Evolutionary conservation across 495 filamentous ascomycete genomes (phyloP), one percentile per base, ranked within the genome.

Genomic region (Penicillium cataractarum): DNA sequence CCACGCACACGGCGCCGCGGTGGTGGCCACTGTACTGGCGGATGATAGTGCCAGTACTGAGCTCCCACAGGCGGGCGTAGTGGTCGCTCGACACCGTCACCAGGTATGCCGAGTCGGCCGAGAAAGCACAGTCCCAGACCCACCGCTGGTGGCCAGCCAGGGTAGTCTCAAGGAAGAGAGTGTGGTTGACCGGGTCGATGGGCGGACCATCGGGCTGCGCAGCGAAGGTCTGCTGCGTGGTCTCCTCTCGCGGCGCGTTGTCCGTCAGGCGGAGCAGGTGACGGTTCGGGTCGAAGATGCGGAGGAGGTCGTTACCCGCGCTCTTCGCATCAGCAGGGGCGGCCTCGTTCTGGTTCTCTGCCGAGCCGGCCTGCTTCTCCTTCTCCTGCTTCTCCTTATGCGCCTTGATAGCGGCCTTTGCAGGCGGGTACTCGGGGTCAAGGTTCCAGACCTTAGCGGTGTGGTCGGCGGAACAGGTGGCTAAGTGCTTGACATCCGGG

Each of bases 111-210:
- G 90, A 93, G 72, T 99, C 95, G 10, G 96, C 95, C 61, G 91
- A 95, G 78, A 98, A 99, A 3, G 95, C 95, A 72, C 95, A 99
- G 75, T 99, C 95, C 95, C 95, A 99, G 0, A 99, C 95, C 95
- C 95, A 99, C 35, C 95, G 89, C 75, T 99, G 95, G 74, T 99
- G 95, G 58, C 90, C 90, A n/a, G 89, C 87, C 2, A 99, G 84
- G 3, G 92, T 96, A 6, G 92, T 93, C 74, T 98, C 92, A 6
- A 97, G 83, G 84, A 89, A 83, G 84, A 96, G 60, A 79, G 87
- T 76, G 75, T 83, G 60, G 67, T 73, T 72, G 22, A 66, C 66
- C 6, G 80, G 74, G 51, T 80, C 79, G 59, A 77, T 78, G 9
- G 82, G 77, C 29, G 78, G 78, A 2, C 80, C 80, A 57, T 81